Percentiles rank a stretch among this genome's conserved stretches.
These are phyloP conservation scores for Rhododendron ferrugineum DNA, from an alignment of 148 eudicot genomes.

Conservation along the genomic window DNA sequence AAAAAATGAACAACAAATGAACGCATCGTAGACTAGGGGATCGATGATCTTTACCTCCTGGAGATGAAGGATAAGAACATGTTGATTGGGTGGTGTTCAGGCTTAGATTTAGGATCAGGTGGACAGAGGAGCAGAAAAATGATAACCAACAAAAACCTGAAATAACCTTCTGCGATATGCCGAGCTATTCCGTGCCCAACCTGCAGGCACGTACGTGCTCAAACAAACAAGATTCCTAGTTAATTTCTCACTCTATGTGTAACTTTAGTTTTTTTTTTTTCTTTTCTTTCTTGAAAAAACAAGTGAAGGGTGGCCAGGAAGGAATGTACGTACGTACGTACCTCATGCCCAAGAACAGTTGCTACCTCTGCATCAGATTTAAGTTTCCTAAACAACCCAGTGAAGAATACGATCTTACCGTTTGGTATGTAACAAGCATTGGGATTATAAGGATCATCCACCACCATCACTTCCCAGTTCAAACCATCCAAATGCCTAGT, in stretches of 20 bases:
- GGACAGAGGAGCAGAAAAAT: too few species aligned
- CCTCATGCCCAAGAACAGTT: constrained; percentile 53
- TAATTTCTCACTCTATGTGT: too few species aligned
- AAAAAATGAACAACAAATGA: background rate
- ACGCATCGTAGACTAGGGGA: background rate
- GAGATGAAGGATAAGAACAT: too few species aligned
- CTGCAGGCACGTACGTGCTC: background rate
- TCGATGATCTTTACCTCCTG: too few species aligned
- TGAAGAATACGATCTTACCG: constrained; percentile 52
- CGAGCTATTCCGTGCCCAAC: constrained; percentile 7
- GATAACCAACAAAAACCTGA: background rate
- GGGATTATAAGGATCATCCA: constrained; percentile 20
- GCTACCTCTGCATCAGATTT: constrained; percentile 42
- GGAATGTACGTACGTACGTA: constrained; percentile 24
- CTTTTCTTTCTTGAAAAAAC: too few species aligned
- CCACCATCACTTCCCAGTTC: constrained; percentile 55
- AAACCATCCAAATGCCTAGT: constrained; percentile 44
- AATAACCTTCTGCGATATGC: background rate
- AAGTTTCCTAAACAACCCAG: constrained; percentile 36
- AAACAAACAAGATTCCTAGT: too few species aligned
- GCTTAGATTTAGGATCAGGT: too few species aligned
- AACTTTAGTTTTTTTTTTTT: too few species aligned
- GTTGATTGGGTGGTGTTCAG: too few species aligned
- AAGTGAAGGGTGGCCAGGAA: background rate
- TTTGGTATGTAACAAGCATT: constrained; percentile 47